Evolutionary conservation across 2,329 filamentous ascomycete species (phyloP).

Genomic region (Alternaria postmessia): DNA sequence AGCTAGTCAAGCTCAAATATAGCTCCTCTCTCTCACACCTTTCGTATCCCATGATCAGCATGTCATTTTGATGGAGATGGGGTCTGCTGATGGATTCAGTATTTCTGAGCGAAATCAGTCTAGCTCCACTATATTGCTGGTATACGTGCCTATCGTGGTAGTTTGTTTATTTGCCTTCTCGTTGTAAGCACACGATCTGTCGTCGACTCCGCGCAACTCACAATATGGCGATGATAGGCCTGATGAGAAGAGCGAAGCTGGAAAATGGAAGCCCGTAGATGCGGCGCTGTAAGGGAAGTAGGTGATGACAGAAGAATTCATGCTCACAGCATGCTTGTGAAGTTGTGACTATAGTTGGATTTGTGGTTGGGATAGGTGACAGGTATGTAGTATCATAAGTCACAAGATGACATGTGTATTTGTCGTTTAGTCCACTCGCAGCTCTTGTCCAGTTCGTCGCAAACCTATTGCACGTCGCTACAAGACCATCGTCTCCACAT

Average conservation of each 20-base stretch:
- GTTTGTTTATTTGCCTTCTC: background rate
- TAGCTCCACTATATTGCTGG: background rate
- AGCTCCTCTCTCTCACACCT: background rate
- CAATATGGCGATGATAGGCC: background rate
- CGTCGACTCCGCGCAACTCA: background rate
- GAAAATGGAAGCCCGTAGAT: background rate
- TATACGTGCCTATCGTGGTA: background rate
- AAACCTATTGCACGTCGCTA: background rate
- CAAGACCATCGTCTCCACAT: background rate
- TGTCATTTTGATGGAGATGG: too few relatives aligned
- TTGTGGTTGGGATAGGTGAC: background rate
- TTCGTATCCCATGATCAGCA: background rate
- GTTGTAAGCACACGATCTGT: too few relatives aligned
- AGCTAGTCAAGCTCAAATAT: background rate
- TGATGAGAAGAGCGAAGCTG: background rate
- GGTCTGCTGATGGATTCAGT: too few relatives aligned
- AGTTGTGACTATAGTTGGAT: background rate
- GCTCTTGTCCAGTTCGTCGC: background rate
- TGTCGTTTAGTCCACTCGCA: background rate
- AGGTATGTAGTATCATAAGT: background rate
- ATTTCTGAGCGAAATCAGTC: background rate
- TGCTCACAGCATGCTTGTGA: background rate
- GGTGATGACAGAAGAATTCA: background rate
- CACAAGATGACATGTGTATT: background rate
- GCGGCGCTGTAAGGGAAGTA: background rate